A percentile compares a stretch with the other conserved stretches of the same genome.
Conservation (phyloP, 768 basidiomycete species). For the Astraeus odoratus region DNA sequence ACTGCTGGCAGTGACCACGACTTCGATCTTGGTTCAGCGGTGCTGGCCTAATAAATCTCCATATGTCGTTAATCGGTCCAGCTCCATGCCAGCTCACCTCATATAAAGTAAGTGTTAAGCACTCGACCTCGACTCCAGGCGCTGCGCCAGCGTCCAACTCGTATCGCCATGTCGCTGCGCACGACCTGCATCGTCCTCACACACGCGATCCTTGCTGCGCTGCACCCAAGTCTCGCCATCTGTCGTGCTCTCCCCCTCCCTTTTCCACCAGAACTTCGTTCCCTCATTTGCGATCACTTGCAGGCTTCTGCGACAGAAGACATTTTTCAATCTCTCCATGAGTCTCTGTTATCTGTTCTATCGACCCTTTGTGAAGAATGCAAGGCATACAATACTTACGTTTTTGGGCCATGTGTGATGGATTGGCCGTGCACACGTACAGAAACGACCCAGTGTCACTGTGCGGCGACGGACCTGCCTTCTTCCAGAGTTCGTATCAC, state of each 20-base stretch:
- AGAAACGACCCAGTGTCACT: constrained; percentile 42
- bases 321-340: constrained; percentile 36
- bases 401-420: constrained; percentile 46
- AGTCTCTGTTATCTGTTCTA: constrained; percentile 29
- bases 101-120: no score
- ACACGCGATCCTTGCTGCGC: constrained; percentile 45
- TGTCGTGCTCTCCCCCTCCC: constrained; percentile 15
- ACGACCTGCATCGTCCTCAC: constrained; percentile 40
- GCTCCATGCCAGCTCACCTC: no score
- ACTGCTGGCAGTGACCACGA: no score
- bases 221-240: constrained; percentile 39
- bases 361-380: constrained; percentile 40
- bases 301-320: constrained; percentile 35
- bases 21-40: no score
- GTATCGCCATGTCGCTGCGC: constrained; percentile 20
- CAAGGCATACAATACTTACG: constrained; percentile 44
- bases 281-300: constrained; percentile 44
- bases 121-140: no score
- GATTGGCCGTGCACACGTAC: constrained; percentile 46
- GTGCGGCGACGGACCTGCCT: constrained; percentile 22
- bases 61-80: no score
- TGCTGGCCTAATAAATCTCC: no score
- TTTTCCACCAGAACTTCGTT: constrained; percentile 48
- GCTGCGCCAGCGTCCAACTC: not conserved
- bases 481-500: constrained; percentile 4